Evolutionary conservation across 2,329 filamentous ascomycete genomes (phyloP), one percentile per base, ranked within the genome.

Genomic region (Lachnellula cervina): DNA sequence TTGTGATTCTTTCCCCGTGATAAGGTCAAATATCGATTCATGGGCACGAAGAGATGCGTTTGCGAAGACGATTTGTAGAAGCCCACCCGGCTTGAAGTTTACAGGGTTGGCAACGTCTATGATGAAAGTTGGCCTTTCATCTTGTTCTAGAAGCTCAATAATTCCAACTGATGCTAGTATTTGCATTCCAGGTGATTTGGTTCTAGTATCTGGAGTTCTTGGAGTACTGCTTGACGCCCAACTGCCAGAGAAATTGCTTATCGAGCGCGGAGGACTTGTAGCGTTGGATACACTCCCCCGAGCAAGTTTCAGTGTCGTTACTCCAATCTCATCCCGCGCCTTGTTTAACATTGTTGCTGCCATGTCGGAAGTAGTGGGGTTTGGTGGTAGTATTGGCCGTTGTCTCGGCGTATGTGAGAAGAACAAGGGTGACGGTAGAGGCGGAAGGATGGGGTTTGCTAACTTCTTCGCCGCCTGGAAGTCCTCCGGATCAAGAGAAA

Each of bases 61-160:
- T 32, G 81, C 80, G 68, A 88, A 92, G 0, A 89, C 63, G 7
- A 89, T 77, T 32, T 80, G 77, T 38, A 92, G 70, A 1, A 76
- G 75, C 0, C 78, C 77, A 14, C 67, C 66, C 1, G 78, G 73
- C 21, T 72, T 73, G 47, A 76, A 77, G 62, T 84, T 86, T n/a
- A 73, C 69, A 1, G 76, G 70, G 64, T 86, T 82, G 7, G 76
- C 75, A 50, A 89, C 72, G 64, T 93, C 88, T 35, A 93, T 76
- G 43, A 93, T 79, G 64, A 93, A 90, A 0, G 87, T 89, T 2
- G 88, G 89, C 47, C 89, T 77, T 49, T 87, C 82, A 68, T 94
- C 89, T 62, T 88, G 81, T 66, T 93, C 88, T 42, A 94, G 71
- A 40, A 93, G 73, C 69, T 93, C 89, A 19, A 86, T 72, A 9